Conservation (phyloP, 2,329 filamentous ascomycete species). For the Neofusicoccum ribis region DNA sequence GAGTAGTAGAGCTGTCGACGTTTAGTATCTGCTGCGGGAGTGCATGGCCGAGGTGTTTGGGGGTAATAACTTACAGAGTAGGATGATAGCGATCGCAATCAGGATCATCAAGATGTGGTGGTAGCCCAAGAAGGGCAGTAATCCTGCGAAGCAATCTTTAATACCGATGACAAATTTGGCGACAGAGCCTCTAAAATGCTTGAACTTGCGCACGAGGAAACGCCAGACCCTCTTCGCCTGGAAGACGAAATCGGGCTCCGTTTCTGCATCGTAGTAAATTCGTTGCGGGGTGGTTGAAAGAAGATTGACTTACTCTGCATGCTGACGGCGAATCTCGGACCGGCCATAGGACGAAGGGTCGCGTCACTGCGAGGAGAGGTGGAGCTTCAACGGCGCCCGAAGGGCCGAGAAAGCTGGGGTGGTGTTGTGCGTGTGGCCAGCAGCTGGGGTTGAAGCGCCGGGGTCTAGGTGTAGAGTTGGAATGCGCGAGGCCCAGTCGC, state of each 20-base stretch:
- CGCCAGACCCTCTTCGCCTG: background rate
- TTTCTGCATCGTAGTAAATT: background rate
- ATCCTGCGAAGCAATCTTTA: slow-evolving; percentile 39
- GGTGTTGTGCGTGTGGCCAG: background rate
- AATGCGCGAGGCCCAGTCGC: background rate
- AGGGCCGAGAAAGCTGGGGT: slow-evolving; percentile 37
- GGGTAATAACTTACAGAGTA: slow-evolving; percentile 71
- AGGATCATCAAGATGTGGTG: slow-evolving; percentile 95
- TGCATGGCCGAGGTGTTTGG: background rate
- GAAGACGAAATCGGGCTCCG: too few species aligned
- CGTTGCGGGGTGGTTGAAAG: background rate
- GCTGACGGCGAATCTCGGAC: slow-evolving; percentile 52
- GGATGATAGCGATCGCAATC: slow-evolving; percentile 88
- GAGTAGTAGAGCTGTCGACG: slow-evolving; percentile 72
- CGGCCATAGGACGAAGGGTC: slow-evolving; percentile 45
- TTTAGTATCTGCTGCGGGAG: background rate
- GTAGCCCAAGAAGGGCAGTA: slow-evolving; percentile 66
- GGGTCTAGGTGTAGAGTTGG: background rate
- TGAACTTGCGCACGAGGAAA: background rate
- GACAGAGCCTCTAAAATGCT: background rate
- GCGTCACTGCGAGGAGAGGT: background rate
- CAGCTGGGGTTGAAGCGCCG: background rate
- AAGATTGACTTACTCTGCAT: slow-evolving; percentile 45
- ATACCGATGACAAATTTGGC: background rate
- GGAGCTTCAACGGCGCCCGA: slow-evolving; percentile 41